Evolutionary conservation across 495 filamentous ascomycete species (phyloP).

Genomic region (Cryomyces minteri): DNA sequence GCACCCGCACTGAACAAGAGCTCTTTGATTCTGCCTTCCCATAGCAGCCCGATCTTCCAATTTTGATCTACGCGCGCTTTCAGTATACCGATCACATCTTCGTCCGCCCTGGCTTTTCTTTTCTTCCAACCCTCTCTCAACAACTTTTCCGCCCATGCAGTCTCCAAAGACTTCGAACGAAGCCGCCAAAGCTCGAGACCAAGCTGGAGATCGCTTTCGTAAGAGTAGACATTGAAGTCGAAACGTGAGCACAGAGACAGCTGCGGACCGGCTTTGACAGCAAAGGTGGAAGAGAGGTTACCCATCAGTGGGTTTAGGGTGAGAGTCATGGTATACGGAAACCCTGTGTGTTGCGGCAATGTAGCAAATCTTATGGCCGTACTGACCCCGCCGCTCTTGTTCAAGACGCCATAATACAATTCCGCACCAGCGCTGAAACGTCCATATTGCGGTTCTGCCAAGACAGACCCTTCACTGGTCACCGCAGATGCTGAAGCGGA

Average conservation of each 20-base stretch:
- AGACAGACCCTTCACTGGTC: slow-evolving; percentile 2
- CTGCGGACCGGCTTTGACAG: slow-evolving; percentile 63
- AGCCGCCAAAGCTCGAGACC: slow-evolving; percentile 79
- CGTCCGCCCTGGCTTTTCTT: slow-evolving; percentile 21
- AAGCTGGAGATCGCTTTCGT: slow-evolving; percentile 81
- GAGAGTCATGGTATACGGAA: slow-evolving; percentile 76
- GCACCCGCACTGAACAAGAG: slow-evolving; percentile 80
- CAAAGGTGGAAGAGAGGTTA: slow-evolving; percentile 74
- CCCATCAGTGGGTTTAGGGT: slow-evolving; percentile 80
- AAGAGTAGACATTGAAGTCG: slow-evolving; percentile 96
- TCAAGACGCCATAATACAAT: slow-evolving; percentile 81
- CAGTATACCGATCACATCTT: slow-evolving; percentile 66
- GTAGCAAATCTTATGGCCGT: slow-evolving; percentile 79
- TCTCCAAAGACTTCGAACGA: slow-evolving; percentile 21
- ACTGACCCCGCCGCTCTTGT: slow-evolving; percentile 72
- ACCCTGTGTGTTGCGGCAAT: slow-evolving; percentile 65
- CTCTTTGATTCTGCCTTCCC: slow-evolving; percentile 90
- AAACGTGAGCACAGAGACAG: slow-evolving; percentile 76
- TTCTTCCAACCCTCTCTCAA: slow-evolving; percentile 14
- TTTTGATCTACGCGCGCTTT: slow-evolving; percentile 80
- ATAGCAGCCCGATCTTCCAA: slow-evolving; percentile 64
- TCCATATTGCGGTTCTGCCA: slow-evolving; percentile 11
- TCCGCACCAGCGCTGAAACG: slow-evolving; percentile 51
- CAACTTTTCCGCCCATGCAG: slow-evolving; percentile 20
- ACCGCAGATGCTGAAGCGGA: slow-evolving; percentile 2